Evolutionary conservation across 805 yeast species (phyloP), one percentile per base, ranked within the genome.

Genomic region (Candida boleticola): DNA sequence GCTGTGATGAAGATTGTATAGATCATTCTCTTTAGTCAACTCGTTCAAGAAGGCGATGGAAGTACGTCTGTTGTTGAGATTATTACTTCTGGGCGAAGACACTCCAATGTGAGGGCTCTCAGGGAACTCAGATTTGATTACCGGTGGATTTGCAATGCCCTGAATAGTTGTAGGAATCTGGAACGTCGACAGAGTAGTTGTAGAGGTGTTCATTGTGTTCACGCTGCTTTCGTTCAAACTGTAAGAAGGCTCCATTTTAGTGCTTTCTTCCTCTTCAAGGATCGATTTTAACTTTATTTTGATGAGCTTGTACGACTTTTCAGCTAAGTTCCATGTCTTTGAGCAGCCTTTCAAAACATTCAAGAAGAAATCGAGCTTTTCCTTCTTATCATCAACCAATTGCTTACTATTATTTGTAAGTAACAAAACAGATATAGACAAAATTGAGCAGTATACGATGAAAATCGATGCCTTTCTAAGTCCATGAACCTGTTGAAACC

Each of bases 251-350:
- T n/a, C 36, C 20, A 5, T n/a, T 16, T n/a, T n/a, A n/a, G n/a
- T n/a, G 25, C 21, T 10, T 22, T 25, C 19, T 22, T 25, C 37
- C 29, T 35, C 37, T 16, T 35, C 29, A 11, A 7, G 7, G 22
- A 25, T 7, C 9, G 41, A 43, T 38, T 60, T 58, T 33, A 71
- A 46, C 45, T 66, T 71, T 16, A 55, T 47, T 21, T 64, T 62
- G 38, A 74, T 70, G 51, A 70, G 56, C 26, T 60, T 57, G 50
- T 65, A 68, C 1, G 79, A 72, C 41, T 68, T 72, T 40, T 66
- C 73, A 2, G 77, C 74, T 42, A 75, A 53, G 30, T 63, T 66
- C 79, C 80, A 75, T 0, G 77, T 71, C 39, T 59, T 57, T 1
- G 78, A 68, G 41, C 71, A 58, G n/a, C 66, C 65, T 7, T 63